Evolutionary conservation across 2,329 filamentous ascomycete species (phyloP).

Genomic region (Saccharata proteae): DNA sequence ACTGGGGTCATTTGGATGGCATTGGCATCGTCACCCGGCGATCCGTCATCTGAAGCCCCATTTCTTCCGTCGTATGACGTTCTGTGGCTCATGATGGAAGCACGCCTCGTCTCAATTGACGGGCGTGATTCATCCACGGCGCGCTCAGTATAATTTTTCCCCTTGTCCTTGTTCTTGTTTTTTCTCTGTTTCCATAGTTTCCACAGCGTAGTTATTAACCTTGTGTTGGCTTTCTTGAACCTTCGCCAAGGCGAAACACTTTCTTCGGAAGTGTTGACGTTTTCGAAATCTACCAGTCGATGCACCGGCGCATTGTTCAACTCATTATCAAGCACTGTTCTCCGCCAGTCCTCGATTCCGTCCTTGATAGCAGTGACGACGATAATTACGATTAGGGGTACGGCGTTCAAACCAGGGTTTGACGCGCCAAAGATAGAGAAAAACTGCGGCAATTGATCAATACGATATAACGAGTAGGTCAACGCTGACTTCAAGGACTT

Average conservation of each 20-base stretch:
- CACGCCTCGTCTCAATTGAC: slow-evolving; percentile 55
- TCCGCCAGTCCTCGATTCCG: slow-evolving; percentile 85
- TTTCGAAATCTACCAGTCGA: slow-evolving; percentile 74
- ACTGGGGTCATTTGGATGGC: slow-evolving; percentile 96
- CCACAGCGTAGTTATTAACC: slow-evolving; percentile 45
- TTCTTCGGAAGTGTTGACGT: slow-evolving; percentile 85
- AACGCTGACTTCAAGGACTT: slow-evolving; percentile 34
- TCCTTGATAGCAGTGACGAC: slow-evolving; percentile 85
- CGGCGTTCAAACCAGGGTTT: slow-evolving; percentile 80
- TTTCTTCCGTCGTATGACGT: slow-evolving; percentile 42
- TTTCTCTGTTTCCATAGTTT: slow-evolving; percentile 31
- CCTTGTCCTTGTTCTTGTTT: slow-evolving; percentile 27
- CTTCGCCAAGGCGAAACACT: slow-evolving; percentile 74
- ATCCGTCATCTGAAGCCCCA: slow-evolving; percentile 25
- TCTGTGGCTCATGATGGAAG: slow-evolving; percentile 43
- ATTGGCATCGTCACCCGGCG: slow-evolving; percentile 30
- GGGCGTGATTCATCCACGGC: slow-evolving; percentile 43
- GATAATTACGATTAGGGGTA: slow-evolving; percentile 88
- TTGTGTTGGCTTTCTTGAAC: slow-evolving; percentile 78
- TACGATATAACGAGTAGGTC: slow-evolving; percentile 9
- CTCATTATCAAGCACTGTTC: slow-evolving; percentile 82
- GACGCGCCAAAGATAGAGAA: slow-evolving; percentile 91
- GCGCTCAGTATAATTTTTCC: slow-evolving; percentile 39
- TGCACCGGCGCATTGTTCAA: slow-evolving; percentile 95
- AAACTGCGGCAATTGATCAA: slow-evolving; percentile 46